Conservation (phyloP, 1,284 basidiomycete genomes). For the Cryptococcus sp. region DNA sequence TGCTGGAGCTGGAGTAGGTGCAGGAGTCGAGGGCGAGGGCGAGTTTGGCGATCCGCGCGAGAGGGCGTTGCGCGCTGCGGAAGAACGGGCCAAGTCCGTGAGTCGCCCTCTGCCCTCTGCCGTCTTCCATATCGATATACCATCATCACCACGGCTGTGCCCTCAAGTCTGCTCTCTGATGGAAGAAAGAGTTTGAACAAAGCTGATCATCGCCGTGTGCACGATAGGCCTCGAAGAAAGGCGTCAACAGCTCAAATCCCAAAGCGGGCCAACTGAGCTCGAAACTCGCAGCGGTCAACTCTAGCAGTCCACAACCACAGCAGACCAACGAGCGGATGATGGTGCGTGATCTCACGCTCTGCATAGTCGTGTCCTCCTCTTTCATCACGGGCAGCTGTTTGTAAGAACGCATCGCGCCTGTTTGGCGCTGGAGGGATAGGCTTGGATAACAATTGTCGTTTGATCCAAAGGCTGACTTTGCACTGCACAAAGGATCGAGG, state of each 20-base stretch:
- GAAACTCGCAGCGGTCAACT: conserved; percentile 44
- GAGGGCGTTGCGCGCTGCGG: conserved; percentile 47
- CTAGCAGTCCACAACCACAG: conserved; percentile 15
- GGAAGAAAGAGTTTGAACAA: no score
- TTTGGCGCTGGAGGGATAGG: background rate
- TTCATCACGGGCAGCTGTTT: background rate
- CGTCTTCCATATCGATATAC: no score
- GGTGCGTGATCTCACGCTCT: conserved; percentile 31
- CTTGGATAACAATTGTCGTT: background rate
- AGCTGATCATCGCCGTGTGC: background rate
- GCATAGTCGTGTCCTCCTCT: background rate
- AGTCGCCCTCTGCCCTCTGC: conserved; percentile 17
- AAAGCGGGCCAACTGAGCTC: conserved; percentile 48
- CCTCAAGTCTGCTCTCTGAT: no score
- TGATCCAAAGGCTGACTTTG: background rate
- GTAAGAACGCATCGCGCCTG: background rate
- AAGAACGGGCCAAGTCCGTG: conserved; percentile 49
- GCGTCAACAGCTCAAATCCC: conserved; percentile 46
- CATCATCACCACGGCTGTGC: no score
- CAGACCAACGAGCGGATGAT: conserved; percentile 43
- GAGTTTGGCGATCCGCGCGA: conserved; percentile 37
- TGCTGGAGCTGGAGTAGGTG: conserved; percentile 1
- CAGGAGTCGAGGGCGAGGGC: background rate
- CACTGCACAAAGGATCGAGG: conserved; percentile 26
- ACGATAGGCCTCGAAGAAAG: conserved; percentile 25